Base-by-base conservation (phyloP, 345 rosid genomes). In the Lepidium didymum region DNA sequence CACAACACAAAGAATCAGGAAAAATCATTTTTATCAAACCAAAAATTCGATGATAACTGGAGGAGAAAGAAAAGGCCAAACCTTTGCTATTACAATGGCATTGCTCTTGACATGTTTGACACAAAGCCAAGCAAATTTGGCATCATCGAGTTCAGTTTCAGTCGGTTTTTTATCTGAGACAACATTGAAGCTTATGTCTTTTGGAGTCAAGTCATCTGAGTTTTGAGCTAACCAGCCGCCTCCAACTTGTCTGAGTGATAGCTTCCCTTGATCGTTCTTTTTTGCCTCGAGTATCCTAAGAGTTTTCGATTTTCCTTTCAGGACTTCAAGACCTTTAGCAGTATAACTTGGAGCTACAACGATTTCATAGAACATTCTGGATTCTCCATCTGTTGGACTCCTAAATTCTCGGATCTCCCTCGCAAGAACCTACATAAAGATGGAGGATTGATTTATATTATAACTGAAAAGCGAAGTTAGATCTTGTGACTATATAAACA, bases 81-180 rank as follows among this genome's bases (percentile, higher is more conserved):
- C 97, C 96, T 89, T 94, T 7, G 96, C 99, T 43, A 94, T 83
- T 19, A 89, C 99, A 42, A 91, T 91, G 16, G 99, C 99, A 64
- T 94, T 94, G 81, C 99, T 94, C 87, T 91, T 94, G 36, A 91
- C 93, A 79, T 94, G 99, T 83, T 94, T 94, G 8, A 77, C 97
- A 50, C 99, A 94, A 4, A 89, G 81, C 97, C 99, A 94, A 2
- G 99, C 99, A 86, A 94, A 94, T 75, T 91, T 76, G 8, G 95
- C 99, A 79, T 94, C 96, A 6, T 53, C 42, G 44, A 94, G 83
- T 62, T 84, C 84, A 41, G 70, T 86, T 71, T 82, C 86, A 34
- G 47, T 71, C 5, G 90, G 95, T 44, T 67, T 60, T 69, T 79
- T 89, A 65, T 85, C 86, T 7, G 99, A 86, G 61, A 82, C 81